Percentiles rank a stretch among this genome's conserved stretches.
Conservation (phyloP, 306 rosid genomes). For the Castanea crenata region DNA sequence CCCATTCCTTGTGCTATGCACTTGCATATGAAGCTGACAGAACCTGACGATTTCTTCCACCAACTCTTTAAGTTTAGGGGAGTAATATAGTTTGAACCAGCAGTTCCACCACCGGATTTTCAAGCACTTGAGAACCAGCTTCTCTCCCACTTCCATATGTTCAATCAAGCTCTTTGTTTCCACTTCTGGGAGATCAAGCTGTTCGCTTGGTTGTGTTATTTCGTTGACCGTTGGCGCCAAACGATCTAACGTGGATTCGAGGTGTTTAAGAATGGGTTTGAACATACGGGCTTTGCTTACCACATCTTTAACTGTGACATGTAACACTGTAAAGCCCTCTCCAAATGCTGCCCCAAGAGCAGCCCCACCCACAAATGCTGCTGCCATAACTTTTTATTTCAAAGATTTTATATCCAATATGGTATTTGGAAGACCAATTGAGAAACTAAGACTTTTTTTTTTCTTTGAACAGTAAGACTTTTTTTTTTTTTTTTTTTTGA, state of each 20-base stretch:
- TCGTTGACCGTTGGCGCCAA: neutral
- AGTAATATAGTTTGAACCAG: neutral
- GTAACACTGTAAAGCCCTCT: neutral
- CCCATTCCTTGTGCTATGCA: neutral
- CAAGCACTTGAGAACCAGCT: conserved; percentile 7
- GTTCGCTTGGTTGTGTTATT: neutral
- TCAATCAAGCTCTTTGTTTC: neutral
- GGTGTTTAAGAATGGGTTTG: neutral
- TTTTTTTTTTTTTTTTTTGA: too few species aligned
- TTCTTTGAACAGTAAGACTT: too few species aligned
- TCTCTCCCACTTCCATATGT: neutral
- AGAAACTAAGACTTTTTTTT: too few species aligned
- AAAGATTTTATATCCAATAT: too few species aligned
- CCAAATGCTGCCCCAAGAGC: conserved; percentile 4
- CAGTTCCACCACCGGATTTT: neutral
- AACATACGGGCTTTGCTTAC: neutral
- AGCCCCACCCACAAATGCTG: neutral
- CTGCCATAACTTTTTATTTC: neutral
- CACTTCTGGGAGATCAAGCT: neutral
- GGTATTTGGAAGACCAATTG: too few species aligned
- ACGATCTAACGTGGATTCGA: neutral
- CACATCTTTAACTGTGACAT: neutral
- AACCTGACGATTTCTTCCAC: neutral
- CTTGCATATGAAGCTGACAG: neutral
- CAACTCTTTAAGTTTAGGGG: conserved; percentile 6